Evolutionary conservation across 1,284 basidiomycete species (phyloP).

Genomic region (Bondarzewia mesenterica): DNA sequence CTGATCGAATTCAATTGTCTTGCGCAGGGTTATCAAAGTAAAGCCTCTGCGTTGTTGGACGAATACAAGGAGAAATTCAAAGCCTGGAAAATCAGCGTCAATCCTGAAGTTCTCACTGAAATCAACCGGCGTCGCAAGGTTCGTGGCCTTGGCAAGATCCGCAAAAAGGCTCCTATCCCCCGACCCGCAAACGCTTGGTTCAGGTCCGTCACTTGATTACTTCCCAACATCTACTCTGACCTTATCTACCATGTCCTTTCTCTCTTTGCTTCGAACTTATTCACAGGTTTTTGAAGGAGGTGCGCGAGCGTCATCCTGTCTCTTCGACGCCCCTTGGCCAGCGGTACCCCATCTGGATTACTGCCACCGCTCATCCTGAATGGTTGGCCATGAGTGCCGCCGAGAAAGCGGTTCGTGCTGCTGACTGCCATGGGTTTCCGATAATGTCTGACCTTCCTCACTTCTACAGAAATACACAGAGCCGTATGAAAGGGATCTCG

Average conservation of each 20-base stretch:
- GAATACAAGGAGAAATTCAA: constrained; percentile 2
- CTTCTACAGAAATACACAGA: neutral
- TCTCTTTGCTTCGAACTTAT: too few relatives aligned
- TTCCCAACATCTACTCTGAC: too few relatives aligned
- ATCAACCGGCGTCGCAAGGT: constrained; percentile 1
- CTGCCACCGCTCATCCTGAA: too few relatives aligned
- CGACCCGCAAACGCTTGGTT: neutral
- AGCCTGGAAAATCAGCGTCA: neutral
- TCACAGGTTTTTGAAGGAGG: too few relatives aligned
- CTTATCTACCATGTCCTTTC: too few relatives aligned
- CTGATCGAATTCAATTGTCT: neutral
- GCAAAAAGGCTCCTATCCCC: neutral
- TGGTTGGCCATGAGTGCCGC: constrained; percentile 9
- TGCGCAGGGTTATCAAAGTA: constrained; percentile 2
- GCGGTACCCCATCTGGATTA: neutral
- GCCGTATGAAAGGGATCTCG: neutral
- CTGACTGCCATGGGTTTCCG: neutral
- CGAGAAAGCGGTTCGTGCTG: constrained; percentile 11
- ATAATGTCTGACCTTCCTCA: neutral
- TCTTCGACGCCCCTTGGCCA: neutral
- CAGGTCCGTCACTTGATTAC: neutral
- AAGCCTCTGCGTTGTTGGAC: neutral
- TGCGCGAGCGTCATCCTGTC: neutral
- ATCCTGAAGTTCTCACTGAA: constrained; percentile 2
- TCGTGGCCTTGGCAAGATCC: constrained; percentile 4